A percentile compares a stretch with the other conserved stretches of the same genome.
These are phyloP conservation scores for Pelargonium citronellum DNA, from an alignment of 441 rosid species.

Conservation along the genomic window DNA sequence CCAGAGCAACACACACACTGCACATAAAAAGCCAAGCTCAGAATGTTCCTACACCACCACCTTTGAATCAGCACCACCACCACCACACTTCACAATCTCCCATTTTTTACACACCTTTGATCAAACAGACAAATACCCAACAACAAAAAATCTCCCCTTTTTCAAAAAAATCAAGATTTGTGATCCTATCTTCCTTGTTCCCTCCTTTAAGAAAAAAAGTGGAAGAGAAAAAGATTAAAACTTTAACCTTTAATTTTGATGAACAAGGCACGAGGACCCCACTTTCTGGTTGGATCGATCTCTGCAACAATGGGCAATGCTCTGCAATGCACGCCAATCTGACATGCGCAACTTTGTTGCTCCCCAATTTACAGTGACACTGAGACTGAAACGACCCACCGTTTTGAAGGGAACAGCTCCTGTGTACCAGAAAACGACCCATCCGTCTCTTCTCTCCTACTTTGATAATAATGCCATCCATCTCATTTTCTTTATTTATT, in stretches of 20 bases:
- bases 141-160: conserved; percentile 1
- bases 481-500: conserved; percentile 18
- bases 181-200: neutral
- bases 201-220: neutral
- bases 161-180: neutral
- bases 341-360: conserved; percentile 9
- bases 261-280: neutral
- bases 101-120: neutral
- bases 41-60: conserved; percentile 10
- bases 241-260: neutral
- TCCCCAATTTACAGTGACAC: conserved; percentile 2
- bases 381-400: neutral
- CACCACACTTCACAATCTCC: neutral
- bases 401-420: conserved; percentile 3
- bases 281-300: neutral
- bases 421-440: conserved; percentile 10
- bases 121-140: conserved; percentile 6
- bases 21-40: conserved; percentile 32
- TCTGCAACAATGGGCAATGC: conserved; percentile 5
- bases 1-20: conserved; percentile 34
- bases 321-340: conserved; percentile 8
- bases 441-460: conserved; percentile 21
- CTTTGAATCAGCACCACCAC: conserved; percentile 17
- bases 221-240: neutral
- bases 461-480: conserved; percentile 42